These are phyloP conservation scores for Leptomonas pyrrhocoris DNA, from an alignment of 208 protist genomes.

Conservation along the genomic window DNA sequence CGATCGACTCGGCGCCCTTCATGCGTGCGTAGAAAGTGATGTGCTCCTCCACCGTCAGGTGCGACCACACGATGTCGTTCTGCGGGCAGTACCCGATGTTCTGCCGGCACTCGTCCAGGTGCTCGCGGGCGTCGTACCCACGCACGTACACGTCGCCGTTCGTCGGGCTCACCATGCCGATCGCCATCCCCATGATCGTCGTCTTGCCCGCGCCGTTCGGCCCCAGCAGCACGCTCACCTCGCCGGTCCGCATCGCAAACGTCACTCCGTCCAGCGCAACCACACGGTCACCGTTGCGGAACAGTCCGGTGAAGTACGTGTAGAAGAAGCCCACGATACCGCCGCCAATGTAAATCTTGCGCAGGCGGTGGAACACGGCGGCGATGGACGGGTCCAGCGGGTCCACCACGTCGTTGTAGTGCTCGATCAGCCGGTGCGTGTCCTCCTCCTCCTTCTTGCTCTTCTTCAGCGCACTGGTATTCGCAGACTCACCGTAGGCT, in stretches of 20 bases:
- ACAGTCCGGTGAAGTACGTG: slow-evolving; percentile 66
- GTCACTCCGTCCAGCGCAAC: slow-evolving; percentile 73
- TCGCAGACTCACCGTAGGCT: slow-evolving; percentile 3
- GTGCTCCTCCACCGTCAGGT: slow-evolving; percentile 92
- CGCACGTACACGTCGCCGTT: slow-evolving; percentile 68
- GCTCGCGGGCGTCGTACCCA: slow-evolving; percentile 45
- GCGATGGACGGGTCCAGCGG: slow-evolving; percentile 31
- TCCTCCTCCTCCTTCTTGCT: neutral
- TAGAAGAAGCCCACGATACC: slow-evolving; percentile 68
- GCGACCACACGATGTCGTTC: slow-evolving; percentile 90
- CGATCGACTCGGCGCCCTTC: slow-evolving; percentile 64
- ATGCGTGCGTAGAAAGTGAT: slow-evolving; percentile 92
- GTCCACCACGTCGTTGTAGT: slow-evolving; percentile 47
- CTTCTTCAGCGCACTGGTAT: slow-evolving; percentile 23
- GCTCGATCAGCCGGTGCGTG: slow-evolving; percentile 37
- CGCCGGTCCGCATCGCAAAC: slow-evolving; percentile 68
- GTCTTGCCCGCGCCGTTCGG: slow-evolving; percentile 90
- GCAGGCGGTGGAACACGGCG: slow-evolving; percentile 53
- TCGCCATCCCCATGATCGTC: slow-evolving; percentile 75
- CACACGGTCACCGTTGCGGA: slow-evolving; percentile 49
- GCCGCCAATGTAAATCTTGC: slow-evolving; percentile 65
- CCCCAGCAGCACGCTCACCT: slow-evolving; percentile 80
- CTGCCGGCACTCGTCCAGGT: slow-evolving; percentile 67
- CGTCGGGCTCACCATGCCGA: slow-evolving; percentile 71
- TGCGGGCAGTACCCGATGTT: slow-evolving; percentile 95